These are phyloP conservation scores for Coffea humblotiana DNA, from an alignment of 305 asterid species.

Conservation along the genomic window DNA sequence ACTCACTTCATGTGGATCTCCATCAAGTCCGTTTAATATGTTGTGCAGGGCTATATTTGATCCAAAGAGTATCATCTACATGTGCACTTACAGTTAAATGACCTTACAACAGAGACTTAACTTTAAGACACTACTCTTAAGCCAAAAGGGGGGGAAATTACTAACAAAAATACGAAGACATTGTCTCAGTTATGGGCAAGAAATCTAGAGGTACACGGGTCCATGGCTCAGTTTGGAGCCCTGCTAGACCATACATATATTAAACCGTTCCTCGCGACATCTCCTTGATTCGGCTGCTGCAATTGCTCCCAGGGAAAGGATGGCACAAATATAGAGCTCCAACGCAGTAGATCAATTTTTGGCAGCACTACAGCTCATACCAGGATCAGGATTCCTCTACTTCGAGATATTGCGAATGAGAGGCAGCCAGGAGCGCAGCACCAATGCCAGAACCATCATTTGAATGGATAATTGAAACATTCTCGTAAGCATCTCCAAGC, in stretches of 20 bases:
- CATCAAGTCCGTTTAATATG: neutral
- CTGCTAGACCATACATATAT: neutral
- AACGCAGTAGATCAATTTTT: neutral
- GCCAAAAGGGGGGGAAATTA: neutral
- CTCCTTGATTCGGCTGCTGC: neutral
- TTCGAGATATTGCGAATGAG: conserved; percentile 68
- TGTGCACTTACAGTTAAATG: neutral
- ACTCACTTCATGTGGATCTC: neutral
- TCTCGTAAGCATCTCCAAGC: conserved; percentile 54
- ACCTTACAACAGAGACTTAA: neutral
- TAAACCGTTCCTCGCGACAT: neutral
- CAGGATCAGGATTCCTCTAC: conserved; percentile 34
- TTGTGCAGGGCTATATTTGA: neutral
- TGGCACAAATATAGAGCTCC: neutral
- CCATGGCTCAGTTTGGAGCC: neutral
- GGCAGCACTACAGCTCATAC: neutral
- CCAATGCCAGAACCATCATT: conserved; percentile 87
- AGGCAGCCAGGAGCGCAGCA: conserved; percentile 91
- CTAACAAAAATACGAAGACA: neutral
- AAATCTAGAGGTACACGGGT: conserved; percentile 1
- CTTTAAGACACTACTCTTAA: neutral
- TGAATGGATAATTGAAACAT: conserved; percentile 47
- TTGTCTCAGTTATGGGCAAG: conserved; percentile 41
- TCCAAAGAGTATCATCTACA: neutral
- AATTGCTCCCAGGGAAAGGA: neutral